Evolutionary conservation across 805 yeast species (phyloP), one percentile per base, ranked within the genome.

Genomic region (Lipomyces oligophaga): DNA sequence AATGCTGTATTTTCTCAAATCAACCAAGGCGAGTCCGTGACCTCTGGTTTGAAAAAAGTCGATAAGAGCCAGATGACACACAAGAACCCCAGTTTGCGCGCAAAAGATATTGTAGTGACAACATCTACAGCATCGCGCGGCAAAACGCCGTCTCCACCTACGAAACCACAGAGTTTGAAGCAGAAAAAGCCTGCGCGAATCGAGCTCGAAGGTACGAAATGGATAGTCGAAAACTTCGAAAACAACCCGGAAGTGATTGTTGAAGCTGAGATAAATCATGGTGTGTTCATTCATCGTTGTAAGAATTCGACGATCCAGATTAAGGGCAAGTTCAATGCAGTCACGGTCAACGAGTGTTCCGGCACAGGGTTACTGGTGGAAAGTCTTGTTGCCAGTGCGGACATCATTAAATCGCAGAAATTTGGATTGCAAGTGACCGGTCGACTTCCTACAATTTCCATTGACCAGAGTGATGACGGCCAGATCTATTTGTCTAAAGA

Each of bases 51-150:
- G 57, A 87, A 83, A 64, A 90, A 90, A 65, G 97, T 90, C 32
- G 97, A 89, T 58, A 86, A 80, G 70, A 82, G 94, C 6, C 85
- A 88, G 67, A 86, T 85, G 88, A 87, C 96, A 19, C 96, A 87
- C 67, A 88, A 87, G 68, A 86, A 88, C 66, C 95, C 96, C 1
- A 80, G 72, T 38, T 72, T 89, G 58, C 83, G 96, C 60, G 75
- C 71, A 8, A 66, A 77, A 3, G 73, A 80, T 2, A 66, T 75
- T 2, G 74, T 77, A 19, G 73, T 77, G 2, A 52, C 52, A 2
- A 24, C 46, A 2, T 10, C 43, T 3, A 21, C 56, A 4, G 33
- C 61, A 2, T 46, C 64, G 5, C 47, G 65, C 1, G 60, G 69
- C 16, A 73, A 74, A 24, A 36, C 45, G n/a, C 48, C 53, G 11